These are phyloP conservation scores for Pichia sp. DNA, from an alignment of 1,139 yeast genomes.

Conservation along the genomic window DNA sequence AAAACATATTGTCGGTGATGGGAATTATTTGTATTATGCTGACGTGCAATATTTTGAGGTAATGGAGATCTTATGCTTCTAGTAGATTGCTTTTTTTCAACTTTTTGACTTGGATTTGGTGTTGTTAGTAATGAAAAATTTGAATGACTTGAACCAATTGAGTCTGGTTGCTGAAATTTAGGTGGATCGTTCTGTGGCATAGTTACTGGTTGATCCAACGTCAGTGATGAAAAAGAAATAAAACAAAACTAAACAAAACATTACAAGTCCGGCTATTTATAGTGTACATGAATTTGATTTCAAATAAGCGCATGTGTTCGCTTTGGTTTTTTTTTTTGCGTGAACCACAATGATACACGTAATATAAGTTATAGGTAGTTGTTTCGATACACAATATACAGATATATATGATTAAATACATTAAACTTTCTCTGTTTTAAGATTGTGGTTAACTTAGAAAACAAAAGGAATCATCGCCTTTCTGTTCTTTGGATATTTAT, in stretches of 20 bases:
- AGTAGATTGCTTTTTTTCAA: constrained; percentile 10
- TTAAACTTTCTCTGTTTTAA: background rate
- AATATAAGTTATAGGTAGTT: background rate
- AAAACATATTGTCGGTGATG: constrained; percentile 30
- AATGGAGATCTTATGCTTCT: constrained; percentile 24
- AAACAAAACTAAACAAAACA: background rate
- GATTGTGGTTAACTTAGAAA: constrained; percentile 20
- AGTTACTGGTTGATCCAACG: background rate
- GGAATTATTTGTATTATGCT: constrained; percentile 20
- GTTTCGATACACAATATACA: background rate
- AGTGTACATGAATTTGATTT: background rate
- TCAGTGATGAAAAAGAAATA: background rate
- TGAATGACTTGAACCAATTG: background rate
- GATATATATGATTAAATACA: background rate
- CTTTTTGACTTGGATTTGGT: background rate
- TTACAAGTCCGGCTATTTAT: background rate
- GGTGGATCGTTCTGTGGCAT: background rate
- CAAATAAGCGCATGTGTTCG: background rate
- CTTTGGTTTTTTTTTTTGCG: background rate
- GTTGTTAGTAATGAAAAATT: background rate
- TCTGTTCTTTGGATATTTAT: constrained; percentile 65
- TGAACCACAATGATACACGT: background rate
- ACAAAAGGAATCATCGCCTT: constrained; percentile 59
- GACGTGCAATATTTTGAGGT: constrained; percentile 20
- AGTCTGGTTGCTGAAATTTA: background rate